A percentile compares a stretch with the other conserved stretches of the same genome.
Evolutionary conservation across 768 basidiomycete genomes (phyloP).

Genomic region (Psilocybe azurescens): DNA sequence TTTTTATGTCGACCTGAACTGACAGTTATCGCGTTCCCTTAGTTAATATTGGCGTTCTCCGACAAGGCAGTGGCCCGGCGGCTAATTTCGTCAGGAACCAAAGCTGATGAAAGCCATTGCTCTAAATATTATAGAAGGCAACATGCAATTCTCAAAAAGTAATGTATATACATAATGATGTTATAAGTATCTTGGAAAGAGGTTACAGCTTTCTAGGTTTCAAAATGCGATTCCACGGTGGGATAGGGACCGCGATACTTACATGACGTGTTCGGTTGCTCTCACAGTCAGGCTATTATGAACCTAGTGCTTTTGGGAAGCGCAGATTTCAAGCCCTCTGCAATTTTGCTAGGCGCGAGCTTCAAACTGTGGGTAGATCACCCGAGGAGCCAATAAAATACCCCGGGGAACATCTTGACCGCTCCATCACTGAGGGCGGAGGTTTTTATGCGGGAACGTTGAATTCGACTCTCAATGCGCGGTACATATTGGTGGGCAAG

Average conservation of each 20-base stretch:
- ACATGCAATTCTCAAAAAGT: background rate
- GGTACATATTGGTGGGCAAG: conserved; percentile 60
- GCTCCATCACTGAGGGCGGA: background rate
- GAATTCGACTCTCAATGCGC: conserved; percentile 7
- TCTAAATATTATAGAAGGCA: background rate
- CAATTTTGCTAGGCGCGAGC: too few relatives aligned
- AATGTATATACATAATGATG: conserved; percentile 3
- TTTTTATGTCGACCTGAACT: conserved; percentile 1
- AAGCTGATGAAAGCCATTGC: background rate
- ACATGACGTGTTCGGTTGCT: too few relatives aligned
- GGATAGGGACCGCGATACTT: too few relatives aligned
- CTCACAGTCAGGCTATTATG: too few relatives aligned
- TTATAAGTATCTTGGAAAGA: background rate
- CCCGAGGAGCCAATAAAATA: too few relatives aligned
- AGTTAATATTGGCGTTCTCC: conserved; percentile 66
- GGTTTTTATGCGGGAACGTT: conserved; percentile 21
- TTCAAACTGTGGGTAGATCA: too few relatives aligned
- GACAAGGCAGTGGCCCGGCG: conserved; percentile 53
- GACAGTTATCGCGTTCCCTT: background rate
- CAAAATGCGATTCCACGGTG: too few relatives aligned
- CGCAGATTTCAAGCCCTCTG: too few relatives aligned
- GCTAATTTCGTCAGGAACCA: conserved; percentile 46
- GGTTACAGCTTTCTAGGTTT: too few relatives aligned
- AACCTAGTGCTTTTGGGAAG: too few relatives aligned
- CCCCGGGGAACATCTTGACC: too few relatives aligned